Evolutionary conservation across 176 grass and related monocot species (phyloP).

Genomic region (Phoenix roebelenii): DNA sequence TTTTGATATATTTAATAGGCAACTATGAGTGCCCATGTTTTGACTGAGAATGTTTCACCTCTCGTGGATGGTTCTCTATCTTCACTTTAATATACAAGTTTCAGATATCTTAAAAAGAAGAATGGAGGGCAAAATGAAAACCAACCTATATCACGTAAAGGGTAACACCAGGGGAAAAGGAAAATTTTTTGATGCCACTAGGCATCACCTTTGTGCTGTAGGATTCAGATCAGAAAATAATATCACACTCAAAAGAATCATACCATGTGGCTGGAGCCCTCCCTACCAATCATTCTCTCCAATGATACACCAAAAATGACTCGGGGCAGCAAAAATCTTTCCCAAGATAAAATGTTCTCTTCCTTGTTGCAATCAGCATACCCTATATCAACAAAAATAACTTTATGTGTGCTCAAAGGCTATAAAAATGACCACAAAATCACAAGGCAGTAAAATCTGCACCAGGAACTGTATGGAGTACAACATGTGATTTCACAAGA

Average conservation of each 20-base stretch:
- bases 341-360: conserved; percentile 88
- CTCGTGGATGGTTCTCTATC: too few species aligned
- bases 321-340: conserved; percentile 61
- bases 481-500: conserved; percentile 87
- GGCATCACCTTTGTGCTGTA: background rate
- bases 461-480: conserved; percentile 67
- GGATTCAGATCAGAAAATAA: too few species aligned
- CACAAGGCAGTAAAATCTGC: conserved; percentile 21
- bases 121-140: too few species aligned
- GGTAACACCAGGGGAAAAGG: too few species aligned
- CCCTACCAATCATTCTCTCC: conserved; percentile 51
- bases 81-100: too few species aligned
- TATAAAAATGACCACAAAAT: conserved; percentile 9
- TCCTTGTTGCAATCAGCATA: conserved; percentile 70
- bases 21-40: too few species aligned
- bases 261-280: conserved; percentile 50
- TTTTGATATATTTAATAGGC: too few species aligned
- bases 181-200: background rate
- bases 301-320: conserved; percentile 73
- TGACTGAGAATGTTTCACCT: too few species aligned
- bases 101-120: too few species aligned
- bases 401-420: background rate
- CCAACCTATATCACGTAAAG: too few species aligned
- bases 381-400: conserved; percentile 28
- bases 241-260: background rate